A percentile compares a stretch with the other conserved stretches of the same genome.
These are phyloP conservation scores for Sarocladium oryzae DNA, from an alignment of 2,329 filamentous ascomycete genomes.

Conservation along the genomic window DNA sequence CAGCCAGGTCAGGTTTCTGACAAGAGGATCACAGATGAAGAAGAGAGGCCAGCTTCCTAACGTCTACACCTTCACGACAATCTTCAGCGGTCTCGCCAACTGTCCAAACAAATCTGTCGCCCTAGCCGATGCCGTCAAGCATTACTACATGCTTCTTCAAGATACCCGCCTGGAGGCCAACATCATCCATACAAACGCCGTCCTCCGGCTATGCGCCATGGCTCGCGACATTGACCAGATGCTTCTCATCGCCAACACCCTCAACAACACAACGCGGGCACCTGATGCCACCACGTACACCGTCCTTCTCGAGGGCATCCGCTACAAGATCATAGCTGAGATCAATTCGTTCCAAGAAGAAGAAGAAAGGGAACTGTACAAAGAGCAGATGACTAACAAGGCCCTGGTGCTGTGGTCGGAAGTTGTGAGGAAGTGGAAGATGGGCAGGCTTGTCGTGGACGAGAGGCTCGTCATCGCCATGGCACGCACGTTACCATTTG, in stretches of 20 bases:
- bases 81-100: conserved; percentile 68
- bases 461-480: conserved; percentile 75
- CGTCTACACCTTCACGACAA: conserved; percentile 73
- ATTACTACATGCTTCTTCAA: conserved; percentile 70
- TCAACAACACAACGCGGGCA: conserved; percentile 57
- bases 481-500: conserved; percentile 47
- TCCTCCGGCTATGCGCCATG: conserved; percentile 73
- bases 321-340: conserved; percentile 25
- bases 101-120: conserved; percentile 52
- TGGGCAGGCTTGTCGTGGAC: conserved; percentile 65
- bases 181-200: conserved; percentile 80
- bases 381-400: conserved; percentile 50
- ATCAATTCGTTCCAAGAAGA: conserved; percentile 19
- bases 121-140: conserved; percentile 60
- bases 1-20: conserved; percentile 9
- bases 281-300: conserved; percentile 71
- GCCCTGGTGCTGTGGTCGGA: conserved; percentile 76
- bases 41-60: conserved; percentile 80
- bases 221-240: conserved; percentile 72
- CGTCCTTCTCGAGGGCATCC: conserved; percentile 73
- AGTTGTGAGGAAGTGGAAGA: conserved; percentile 67
- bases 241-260: conserved; percentile 67
- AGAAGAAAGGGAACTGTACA: conserved; percentile 26
- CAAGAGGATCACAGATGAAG: conserved; percentile 65
- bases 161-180: conserved; percentile 61